Conservation (phyloP, 2,329 filamentous ascomycete genomes). For the Diaporthe citriasiana region DNA sequence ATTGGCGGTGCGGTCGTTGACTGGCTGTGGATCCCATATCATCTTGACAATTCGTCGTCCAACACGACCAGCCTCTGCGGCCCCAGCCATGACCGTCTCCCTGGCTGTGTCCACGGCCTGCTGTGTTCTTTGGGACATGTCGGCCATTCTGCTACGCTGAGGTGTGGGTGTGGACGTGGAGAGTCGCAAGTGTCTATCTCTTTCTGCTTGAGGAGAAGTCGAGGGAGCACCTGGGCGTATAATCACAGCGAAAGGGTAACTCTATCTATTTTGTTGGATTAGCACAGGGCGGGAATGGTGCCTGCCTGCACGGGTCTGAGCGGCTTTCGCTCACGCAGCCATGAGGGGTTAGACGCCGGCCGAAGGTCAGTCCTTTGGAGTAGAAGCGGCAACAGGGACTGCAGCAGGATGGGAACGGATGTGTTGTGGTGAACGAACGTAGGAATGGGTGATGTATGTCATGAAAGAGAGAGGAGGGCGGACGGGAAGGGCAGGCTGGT, state of each 20-base stretch:
- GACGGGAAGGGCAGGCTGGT: not conserved
- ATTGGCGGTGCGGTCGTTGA: constrained; percentile 78
- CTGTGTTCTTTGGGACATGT: constrained; percentile 41
- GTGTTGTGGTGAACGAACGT: not conserved
- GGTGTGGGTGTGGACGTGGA: not conserved
- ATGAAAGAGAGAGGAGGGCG: not conserved
- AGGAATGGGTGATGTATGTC: not conserved
- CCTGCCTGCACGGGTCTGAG: constrained; percentile 18
- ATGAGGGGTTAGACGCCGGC: not conserved
- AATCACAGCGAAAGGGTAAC: not conserved
- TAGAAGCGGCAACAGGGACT: not conserved
- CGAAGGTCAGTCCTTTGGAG: not conserved
- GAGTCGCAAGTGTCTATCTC: not conserved
- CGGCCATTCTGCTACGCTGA: constrained; percentile 28
- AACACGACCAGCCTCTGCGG: constrained; percentile 72
- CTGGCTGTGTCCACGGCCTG: constrained; percentile 48
- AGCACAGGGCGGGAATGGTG: constrained; percentile 14
- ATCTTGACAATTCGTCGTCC: constrained; percentile 88
- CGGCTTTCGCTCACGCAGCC: constrained; percentile 12
- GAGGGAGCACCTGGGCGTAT: not conserved
- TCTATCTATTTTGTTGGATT: constrained; percentile 18
- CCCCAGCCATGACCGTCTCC: constrained; percentile 56
- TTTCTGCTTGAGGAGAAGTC: not conserved
- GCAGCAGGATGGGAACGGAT: not conserved
- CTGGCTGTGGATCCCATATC: constrained; percentile 92